Base-by-base conservation (phyloP, 78 protist genomes). In the slime mould (Dictyostelium discoideum) region DNA sequence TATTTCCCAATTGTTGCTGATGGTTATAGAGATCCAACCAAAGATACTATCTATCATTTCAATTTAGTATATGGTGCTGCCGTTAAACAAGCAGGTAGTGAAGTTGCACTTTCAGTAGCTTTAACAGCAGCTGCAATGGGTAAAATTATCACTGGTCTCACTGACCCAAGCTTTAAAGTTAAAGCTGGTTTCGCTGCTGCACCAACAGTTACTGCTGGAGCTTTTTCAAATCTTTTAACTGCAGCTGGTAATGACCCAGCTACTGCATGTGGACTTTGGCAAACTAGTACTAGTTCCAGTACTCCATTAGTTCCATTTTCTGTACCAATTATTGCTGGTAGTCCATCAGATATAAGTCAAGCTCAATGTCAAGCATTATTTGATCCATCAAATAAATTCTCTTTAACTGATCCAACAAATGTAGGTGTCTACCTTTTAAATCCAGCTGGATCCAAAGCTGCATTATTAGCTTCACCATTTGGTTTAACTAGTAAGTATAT, bases 11-110 rank as follows among this genome's bases (percentile, higher is more conserved):
- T 88, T 1, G 48, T 26, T 4, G 42, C 20, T 0, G 50, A 63
- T 37, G 39, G 60, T 57, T 18, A 9, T 26, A 63, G 94, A 60
- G 39, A 88, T 48, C 84, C 94, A 39, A 5, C 37, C 3, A 32
- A 85, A 18, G 94, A 88, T 46, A 50, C 54, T 1, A 88, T 88
- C 40, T 80, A 78, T 40, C 94, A 88, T 42, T 88, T 88, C 81
- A 88, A 88, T 63, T 26, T 88, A 20, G 94, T 81, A 20, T 88
- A 88, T 46, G 60, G 13, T 40, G 86, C 81, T n/a, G 67, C 82
- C 32, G 29, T 88, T 10, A 7, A 60, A 3, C 0, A 11, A 5
- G 86, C 50, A 4, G 87, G 86, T 46, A n/a, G 79, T 63, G 86
- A 80, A 67, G 5, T 6, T 5, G 63, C n/a, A 13, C 65, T 80